Evolutionary conservation across 1,284 basidiomycete genomes (phyloP), one percentile per base, ranked within the genome.

Genomic region (Cryptococcus amylolentus): DNA sequence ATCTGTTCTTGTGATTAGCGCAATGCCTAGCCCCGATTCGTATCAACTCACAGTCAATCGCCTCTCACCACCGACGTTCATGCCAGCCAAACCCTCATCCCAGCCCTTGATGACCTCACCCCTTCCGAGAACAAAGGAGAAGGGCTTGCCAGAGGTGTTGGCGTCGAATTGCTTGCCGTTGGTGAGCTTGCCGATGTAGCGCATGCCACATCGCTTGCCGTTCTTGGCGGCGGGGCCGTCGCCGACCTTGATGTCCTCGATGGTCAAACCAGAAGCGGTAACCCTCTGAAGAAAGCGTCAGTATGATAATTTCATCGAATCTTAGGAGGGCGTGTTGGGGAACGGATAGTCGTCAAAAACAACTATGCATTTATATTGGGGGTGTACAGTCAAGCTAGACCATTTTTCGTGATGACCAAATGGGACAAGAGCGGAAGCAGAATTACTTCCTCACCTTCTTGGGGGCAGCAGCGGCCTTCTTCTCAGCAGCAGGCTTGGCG

Each of bases 31-130:
- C 38, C 7, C 12, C 13, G 27, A 41, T n/a, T 13, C n/a, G 35
- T 31, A 44, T 18, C 28, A 62, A 63, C 92, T 90, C 59, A 94
- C 83, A 49, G 84, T 86, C 63, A 98, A 81, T 59, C 86, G 79
- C 55, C 94, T 86, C 78, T 97, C 93, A 41, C 91, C 91, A 52
- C 91, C 93, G 49, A 88, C 86, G 66, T 88, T 85, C 92, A 98
- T 96, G 49, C 94, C 95, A 55, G 81, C 85, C 57, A 98, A 82
- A 53, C 94, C 94, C 67, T 90, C 81, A 68, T 96, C 93, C 94
- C 92, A 96, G 82, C 88, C 91, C 80, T 89, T 89, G 78, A 97
- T 95, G 52, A 97, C 94, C 73, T 96, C 88, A 44, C 91, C 91
- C 59, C 83, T 81, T 54, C 94, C 95, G 37, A 98, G 83, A 49